These are phyloP conservation scores for Mycena floridula DNA, from an alignment of 768 basidiomycete genomes.

Conservation along the genomic window DNA sequence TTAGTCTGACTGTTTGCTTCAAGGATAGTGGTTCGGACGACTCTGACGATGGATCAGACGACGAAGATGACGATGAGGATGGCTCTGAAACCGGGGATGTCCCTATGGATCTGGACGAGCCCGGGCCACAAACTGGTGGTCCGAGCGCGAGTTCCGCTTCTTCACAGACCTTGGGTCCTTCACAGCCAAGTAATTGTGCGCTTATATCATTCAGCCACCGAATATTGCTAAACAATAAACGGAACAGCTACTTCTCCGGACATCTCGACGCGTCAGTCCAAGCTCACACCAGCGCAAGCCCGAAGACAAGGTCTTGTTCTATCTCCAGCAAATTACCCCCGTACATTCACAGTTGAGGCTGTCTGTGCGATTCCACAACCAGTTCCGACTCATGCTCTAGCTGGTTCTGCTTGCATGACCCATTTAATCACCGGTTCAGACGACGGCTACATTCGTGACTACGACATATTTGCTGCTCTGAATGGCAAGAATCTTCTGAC, in stretches of 20 bases:
- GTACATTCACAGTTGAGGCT: constrained; percentile 82
- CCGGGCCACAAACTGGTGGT: background rate
- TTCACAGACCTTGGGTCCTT: background rate
- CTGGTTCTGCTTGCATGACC: constrained; percentile 79
- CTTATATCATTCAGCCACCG: background rate
- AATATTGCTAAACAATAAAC: too few relatives aligned
- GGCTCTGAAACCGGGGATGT: constrained; percentile 31
- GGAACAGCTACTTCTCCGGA: constrained; percentile 21
- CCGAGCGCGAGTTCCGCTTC: background rate
- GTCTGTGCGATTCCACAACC: constrained; percentile 90
- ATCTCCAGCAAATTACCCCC: constrained; percentile 30
- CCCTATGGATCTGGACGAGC: constrained; percentile 11
- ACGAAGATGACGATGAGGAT: constrained; percentile 46
- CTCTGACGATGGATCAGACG: constrained; percentile 20
- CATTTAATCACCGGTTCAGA: constrained; percentile 89
- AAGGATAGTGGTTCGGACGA: constrained; percentile 53
- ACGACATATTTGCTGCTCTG: constrained; percentile 84
- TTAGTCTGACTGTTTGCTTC: constrained; percentile 1
- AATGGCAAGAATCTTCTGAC: constrained; percentile 86
- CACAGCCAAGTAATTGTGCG: background rate
- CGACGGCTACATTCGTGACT: constrained; percentile 90
- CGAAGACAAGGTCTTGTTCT: constrained; percentile 41
- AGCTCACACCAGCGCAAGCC: constrained; percentile 48
- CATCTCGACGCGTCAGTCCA: constrained; percentile 31
- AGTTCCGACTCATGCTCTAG: constrained; percentile 81